Evolutionary conservation across 371 early-diverging fungal species (phyloP).

Genomic region (Mucor racemosus): DNA sequence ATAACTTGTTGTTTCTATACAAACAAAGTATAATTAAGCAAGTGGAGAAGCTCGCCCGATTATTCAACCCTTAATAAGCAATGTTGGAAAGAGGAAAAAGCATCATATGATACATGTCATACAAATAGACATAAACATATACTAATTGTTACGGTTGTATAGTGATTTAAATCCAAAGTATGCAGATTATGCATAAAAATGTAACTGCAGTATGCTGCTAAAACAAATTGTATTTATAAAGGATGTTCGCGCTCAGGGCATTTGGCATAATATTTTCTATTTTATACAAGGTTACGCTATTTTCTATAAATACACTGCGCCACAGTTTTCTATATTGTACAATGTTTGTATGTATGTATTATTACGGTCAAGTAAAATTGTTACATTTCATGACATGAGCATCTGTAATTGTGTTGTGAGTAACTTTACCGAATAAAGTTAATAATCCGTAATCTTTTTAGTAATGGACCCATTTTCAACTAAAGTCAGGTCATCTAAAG

Average conservation of each 20-base stretch:
- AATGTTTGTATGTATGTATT: not conserved
- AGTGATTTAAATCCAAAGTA: too few species aligned
- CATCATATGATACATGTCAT: not conserved
- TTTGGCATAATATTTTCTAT: too few species aligned
- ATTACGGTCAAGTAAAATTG: not conserved
- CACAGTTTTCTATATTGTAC: not conserved
- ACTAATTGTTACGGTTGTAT: too few species aligned
- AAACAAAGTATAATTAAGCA: not conserved
- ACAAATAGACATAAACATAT: not conserved
- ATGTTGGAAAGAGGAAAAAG: not conserved
- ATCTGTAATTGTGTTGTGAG: not conserved
- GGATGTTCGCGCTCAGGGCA: too few species aligned
- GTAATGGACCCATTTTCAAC: too few species aligned
- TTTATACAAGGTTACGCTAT: not conserved
- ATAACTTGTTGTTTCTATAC: not conserved
- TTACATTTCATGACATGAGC: not conserved
- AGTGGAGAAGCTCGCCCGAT: not conserved
- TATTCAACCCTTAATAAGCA: not conserved
- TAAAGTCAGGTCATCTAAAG: too few species aligned
- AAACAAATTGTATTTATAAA: too few species aligned
- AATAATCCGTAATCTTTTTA: too few species aligned
- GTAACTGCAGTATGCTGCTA: too few species aligned
- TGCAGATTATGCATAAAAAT: too few species aligned
- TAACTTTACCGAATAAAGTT: too few species aligned
- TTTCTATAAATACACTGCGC: not conserved